A percentile compares a stretch with the other conserved stretches of the same genome.
phyloP scores from a whole-genome alignment of 352 stramenopile species.

The Blastocystis sp. region DNA sequence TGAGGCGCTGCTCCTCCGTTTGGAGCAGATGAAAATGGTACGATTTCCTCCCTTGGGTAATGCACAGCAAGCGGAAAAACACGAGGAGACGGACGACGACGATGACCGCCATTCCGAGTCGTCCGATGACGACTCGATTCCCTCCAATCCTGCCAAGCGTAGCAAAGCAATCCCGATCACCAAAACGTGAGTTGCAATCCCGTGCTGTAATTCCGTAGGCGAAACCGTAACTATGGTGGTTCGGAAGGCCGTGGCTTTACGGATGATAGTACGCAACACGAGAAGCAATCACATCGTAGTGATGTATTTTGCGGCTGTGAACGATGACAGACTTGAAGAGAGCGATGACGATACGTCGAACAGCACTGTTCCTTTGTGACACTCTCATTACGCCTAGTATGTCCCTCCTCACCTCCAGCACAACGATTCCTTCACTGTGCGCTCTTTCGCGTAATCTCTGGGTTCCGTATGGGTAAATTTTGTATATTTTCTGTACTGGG shows the following conservation, averaged over 20 bases:
- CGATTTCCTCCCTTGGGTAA: neutral
- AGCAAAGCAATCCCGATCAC: slow-evolving; percentile 44
- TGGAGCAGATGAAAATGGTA: slow-evolving; percentile 58
- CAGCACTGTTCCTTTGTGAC: neutral
- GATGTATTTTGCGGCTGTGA: slow-evolving; percentile 49
- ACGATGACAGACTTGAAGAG: neutral
- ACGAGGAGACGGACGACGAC: neutral
- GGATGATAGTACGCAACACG: slow-evolving; percentile 9
- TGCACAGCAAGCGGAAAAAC: neutral
- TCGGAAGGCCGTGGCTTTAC: slow-evolving; percentile 43
- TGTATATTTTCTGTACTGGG: slow-evolving; percentile 17
- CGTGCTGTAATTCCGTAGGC: neutral
- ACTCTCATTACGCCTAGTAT: slow-evolving; percentile 22
- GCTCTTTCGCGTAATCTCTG: slow-evolving; percentile 8
- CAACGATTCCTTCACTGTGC: slow-evolving; percentile 48
- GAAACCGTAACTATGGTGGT: neutral
- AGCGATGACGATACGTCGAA: neutral
- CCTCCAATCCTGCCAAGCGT: neutral
- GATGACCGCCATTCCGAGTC: neutral
- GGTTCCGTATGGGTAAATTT: slow-evolving; percentile 23
- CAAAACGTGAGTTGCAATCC: neutral
- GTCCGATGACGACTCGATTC: neutral
- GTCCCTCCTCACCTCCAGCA: slow-evolving; percentile 56
- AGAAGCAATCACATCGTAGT: slow-evolving; percentile 4
- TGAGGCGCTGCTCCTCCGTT: slow-evolving; percentile 42